phyloP scores from a whole-genome alignment of 1,139 yeast genomes.

The Taphrina flavorubra region DNA sequence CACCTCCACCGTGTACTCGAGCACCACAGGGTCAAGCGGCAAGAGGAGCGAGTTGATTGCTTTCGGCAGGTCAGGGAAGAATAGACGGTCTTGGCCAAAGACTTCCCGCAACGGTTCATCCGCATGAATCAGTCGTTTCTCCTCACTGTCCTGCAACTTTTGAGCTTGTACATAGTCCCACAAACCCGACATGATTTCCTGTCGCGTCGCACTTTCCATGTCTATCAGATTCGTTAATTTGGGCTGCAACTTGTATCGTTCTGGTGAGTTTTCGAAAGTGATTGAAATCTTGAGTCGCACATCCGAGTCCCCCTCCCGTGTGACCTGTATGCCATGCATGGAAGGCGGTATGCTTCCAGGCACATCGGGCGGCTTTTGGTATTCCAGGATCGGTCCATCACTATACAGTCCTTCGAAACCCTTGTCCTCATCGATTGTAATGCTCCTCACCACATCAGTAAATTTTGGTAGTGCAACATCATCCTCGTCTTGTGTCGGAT shows the following conservation, averaged over 20 bases:
- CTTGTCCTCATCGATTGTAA: constrained; percentile 74
- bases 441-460: constrained; percentile 79
- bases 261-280: constrained; percentile 75
- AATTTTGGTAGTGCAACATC: constrained; percentile 61
- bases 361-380: constrained; percentile 63
- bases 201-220: constrained; percentile 76
- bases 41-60: constrained; percentile 66
- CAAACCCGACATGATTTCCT: constrained; percentile 79
- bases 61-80: constrained; percentile 77
- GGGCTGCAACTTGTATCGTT: constrained; percentile 67
- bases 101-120: constrained; percentile 70
- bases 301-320: constrained; percentile 73
- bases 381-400: constrained; percentile 59
- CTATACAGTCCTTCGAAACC: constrained; percentile 52
- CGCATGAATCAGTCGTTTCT: constrained; percentile 65
- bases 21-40: constrained; percentile 77
- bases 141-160: constrained; percentile 65
- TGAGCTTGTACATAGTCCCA: constrained; percentile 89
- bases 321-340: constrained; percentile 88
- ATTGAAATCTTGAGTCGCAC: constrained; percentile 74
- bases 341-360: constrained; percentile 55
- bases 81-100: constrained; percentile 58
- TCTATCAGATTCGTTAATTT: constrained; percentile 67
- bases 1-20: constrained; percentile 78
- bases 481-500: constrained; percentile 50